Percentiles rank a stretch among this genome's conserved stretches.
phyloP scores from a whole-genome alignment of 2,329 filamentous ascomycete species.

The Colletotrichum orbiculare region DNA sequence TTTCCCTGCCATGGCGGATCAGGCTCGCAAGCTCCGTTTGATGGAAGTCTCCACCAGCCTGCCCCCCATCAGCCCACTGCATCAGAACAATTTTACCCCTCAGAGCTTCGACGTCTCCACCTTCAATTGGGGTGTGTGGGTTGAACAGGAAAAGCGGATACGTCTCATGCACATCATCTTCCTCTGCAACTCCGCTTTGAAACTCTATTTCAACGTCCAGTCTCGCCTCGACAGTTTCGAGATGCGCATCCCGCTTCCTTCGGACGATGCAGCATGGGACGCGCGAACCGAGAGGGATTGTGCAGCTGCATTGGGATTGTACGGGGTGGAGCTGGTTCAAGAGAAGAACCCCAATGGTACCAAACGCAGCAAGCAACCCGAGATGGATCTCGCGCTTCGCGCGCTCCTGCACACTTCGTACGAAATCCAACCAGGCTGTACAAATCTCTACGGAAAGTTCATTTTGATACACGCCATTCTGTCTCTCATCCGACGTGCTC shows the following conservation, averaged over 20 bases:
- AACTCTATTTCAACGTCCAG: constrained; percentile 77
- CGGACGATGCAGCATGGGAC: constrained; percentile 81
- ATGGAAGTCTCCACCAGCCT: constrained; percentile 63
- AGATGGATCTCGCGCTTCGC: constrained; percentile 70
- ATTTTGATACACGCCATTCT: constrained; percentile 77
- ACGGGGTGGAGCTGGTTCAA: constrained; percentile 66
- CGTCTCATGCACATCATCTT: constrained; percentile 74
- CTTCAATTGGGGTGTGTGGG: constrained; percentile 75
- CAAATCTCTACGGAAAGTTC: constrained; percentile 80
- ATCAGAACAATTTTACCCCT: constrained; percentile 64
- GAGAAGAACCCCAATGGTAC: constrained; percentile 71
- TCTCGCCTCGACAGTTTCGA: constrained; percentile 73
- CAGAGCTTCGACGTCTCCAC: constrained; percentile 58
- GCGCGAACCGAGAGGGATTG: constrained; percentile 69
- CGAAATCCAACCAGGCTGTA: constrained; percentile 71
- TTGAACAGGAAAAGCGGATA: constrained; percentile 76
- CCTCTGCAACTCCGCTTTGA: constrained; percentile 71
- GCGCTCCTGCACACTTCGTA: constrained; percentile 69
- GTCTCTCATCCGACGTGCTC: constrained; percentile 64
- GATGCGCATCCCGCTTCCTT: constrained; percentile 74
- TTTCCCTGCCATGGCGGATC: constrained; percentile 65
- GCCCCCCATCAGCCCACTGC: constrained; percentile 67
- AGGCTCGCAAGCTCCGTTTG: constrained; percentile 68
- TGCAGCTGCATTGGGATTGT: constrained; percentile 72
- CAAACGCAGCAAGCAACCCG: constrained; percentile 71